Base-by-base conservation (phyloP, 805 yeast genomes). In the Lipomyces starkeyi region DNA sequence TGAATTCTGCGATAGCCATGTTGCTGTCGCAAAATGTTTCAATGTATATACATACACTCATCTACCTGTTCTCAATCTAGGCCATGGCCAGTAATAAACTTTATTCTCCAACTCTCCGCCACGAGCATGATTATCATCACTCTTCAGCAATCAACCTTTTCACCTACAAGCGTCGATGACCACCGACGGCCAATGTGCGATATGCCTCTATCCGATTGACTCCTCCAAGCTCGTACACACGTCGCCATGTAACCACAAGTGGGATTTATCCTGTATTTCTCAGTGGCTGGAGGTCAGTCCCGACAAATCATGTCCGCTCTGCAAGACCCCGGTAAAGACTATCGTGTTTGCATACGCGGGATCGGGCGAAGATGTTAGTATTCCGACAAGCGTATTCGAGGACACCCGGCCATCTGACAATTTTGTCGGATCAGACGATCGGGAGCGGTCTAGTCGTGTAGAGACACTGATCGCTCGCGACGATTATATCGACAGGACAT, bases 261-360 rank as follows among this genome's bases (percentile, higher is more conserved):
- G 64, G 64, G 63, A 67, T 27, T 57, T 66, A 6, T 27, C 64
- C 4, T 69, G 72, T 32, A 63, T 69, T 17, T 43, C 61, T 11
- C 64, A 69, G 37, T 69, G 72, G 72, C 66, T 69, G 8, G 59
- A 60, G 7, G 60, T 69, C 13, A 40, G 70, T 17, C 49, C 61
- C n/a, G 61, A 60, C 20, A 52, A 49, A 20, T 37, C 64, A 4
- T 69, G 72, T 47, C 72, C 72, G 37, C 64, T 69, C 0, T 69
- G 72, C 54, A 69, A 69, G 54, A 5, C 63, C 3, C 17, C 53
- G 3, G 72, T 69, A 8, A 13, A 35, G 37, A 14, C 17, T 8
- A 29, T 69, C 34, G 40, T 14, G 25, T 62, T 68, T 59, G 63
- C 54, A 9, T 56, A 29, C 20, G 49, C 49, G 49, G 49, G 49